phyloP scores from a whole-genome alignment of 2,329 filamentous ascomycete species.

The Stemphylium lycopersici region DNA sequence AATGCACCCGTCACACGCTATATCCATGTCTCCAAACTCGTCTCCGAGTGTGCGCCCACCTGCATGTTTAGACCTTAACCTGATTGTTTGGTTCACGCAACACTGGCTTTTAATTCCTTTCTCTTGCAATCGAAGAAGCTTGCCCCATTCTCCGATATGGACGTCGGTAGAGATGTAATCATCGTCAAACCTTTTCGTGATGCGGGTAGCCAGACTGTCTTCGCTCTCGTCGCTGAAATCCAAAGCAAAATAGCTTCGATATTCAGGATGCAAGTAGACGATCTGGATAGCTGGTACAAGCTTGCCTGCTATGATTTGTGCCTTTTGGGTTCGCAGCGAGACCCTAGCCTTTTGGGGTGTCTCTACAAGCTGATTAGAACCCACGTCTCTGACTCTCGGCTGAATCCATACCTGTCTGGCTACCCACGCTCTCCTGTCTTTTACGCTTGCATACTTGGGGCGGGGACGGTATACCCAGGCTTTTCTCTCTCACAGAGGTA shows the following conservation, averaged over 20 bases:
- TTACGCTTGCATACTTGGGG: not conserved
- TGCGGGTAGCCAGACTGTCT: not conserved
- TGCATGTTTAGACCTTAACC: not conserved
- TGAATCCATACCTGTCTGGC: not conserved
- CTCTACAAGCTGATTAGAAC: not conserved
- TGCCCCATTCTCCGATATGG: not conserved
- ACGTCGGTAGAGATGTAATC: not conserved
- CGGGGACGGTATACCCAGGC: too few relatives aligned
- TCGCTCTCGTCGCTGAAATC: not conserved
- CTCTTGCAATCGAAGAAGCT: not conserved
- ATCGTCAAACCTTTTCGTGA: not conserved
- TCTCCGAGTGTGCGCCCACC: not conserved
- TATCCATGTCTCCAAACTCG: not conserved
- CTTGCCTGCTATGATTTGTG: not conserved
- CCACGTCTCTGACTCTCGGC: not conserved
- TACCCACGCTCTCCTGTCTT: not conserved
- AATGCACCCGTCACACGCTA: constrained; percentile 4
- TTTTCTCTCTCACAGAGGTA: too few relatives aligned
- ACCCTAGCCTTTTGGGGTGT: not conserved
- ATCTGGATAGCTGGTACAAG: not conserved
- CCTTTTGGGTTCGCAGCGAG: not conserved
- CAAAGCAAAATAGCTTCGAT: too few relatives aligned
- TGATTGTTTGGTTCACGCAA: not conserved
- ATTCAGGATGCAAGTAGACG: not conserved
- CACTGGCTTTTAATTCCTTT: not conserved